Base-by-base conservation (phyloP, 2,329 filamentous ascomycete species). In the Pseudocercospora macadamiae region DNA sequence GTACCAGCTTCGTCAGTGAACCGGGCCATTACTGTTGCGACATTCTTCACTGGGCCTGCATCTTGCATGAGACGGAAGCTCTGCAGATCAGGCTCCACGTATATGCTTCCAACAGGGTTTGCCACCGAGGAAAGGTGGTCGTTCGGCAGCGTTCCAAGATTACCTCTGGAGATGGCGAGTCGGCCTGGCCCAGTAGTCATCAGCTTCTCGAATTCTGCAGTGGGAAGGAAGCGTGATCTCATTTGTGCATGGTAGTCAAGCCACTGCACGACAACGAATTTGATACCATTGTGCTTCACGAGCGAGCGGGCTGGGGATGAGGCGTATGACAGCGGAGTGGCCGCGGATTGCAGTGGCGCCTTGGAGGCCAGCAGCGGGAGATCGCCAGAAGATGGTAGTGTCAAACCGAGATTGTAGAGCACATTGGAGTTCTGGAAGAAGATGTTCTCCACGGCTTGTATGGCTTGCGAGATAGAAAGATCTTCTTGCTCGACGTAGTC, bases 381-480 rank as follows among this genome's bases (percentile, higher is more conserved):
- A n/a, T n/a, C n/a, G n/a, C n/a, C n/a, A n/a, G n/a, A n/a, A n/a
- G n/a, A n/a, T 21, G 58, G 57, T 21, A 54, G 23, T 28, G 54
- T 59, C 23, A 69, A 47, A 10, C 55, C 56, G 1, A 96, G 80
- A 10, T 82, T 78, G 69, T 95, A 96, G 0, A 95, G 76, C n/a
- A 79, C 76, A 68, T 93, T 93, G 0, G 90, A 85, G 65, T 92
- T 96, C 62, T 85, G 80, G 76, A 93, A 95, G 7, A 95, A 76
- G 0, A 95, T 82, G 56, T 88, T 85, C 49, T 84, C 82, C 0
- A 86, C 86, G 2, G 89, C 79, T 23, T 82, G 74, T 6, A 86
- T 82, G 0, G 89, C 89, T 68, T 91, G 84, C 5, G 75, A 66
- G 62, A 83, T 77, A 1, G 80, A 84, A 34, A 91, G 74, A 60